Percentiles rank a stretch among this genome's conserved stretches.
phyloP scores from a whole-genome alignment of 108 stramenopile genomes.

The Cyclotella sp. region DNA sequence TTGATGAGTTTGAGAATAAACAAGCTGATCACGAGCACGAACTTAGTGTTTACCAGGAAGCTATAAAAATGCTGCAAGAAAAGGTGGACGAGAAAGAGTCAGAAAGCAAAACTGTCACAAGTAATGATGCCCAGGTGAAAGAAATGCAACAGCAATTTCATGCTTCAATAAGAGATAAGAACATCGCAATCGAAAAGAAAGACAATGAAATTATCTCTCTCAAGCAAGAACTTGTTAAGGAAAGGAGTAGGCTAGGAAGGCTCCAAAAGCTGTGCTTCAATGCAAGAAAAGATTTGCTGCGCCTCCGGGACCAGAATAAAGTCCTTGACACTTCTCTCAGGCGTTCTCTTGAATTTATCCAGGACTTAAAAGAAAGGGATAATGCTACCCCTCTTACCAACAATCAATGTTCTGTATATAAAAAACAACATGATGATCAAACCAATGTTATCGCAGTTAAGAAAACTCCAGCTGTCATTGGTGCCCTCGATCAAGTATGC shows the following conservation, averaged over 20 bases:
- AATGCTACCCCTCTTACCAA: neutral
- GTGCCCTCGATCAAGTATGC: constrained; percentile 7
- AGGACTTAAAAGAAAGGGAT: constrained; percentile 12
- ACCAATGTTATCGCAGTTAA: neutral
- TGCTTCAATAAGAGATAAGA: neutral
- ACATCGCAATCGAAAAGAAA: constrained; percentile 8
- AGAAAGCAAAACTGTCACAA: neutral
- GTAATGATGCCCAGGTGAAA: neutral
- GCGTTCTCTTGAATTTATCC: constrained; percentile 23
- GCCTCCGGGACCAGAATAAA: constrained; percentile 21
- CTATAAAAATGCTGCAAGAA: constrained; percentile 46
- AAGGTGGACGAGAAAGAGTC: constrained; percentile 19
- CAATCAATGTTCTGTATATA: neutral
- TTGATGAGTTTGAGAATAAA: constrained; percentile 22
- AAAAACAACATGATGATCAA: neutral
- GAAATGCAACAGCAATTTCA: constrained; percentile 3
- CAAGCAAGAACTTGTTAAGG: constrained; percentile 10
- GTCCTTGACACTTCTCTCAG: constrained; percentile 20
- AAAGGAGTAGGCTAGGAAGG: constrained; percentile 1
- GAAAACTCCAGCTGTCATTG: neutral
- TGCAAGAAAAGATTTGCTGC: constrained; percentile 26
- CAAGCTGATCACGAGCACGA: constrained; percentile 34
- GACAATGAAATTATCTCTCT: constrained; percentile 29
- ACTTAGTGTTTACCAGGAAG: constrained; percentile 42
- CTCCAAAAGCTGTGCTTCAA: constrained; percentile 33